Base-by-base conservation (phyloP, 2,329 filamentous ascomycete species). In the Teratosphaeria pseudoeucalypti region DNA sequence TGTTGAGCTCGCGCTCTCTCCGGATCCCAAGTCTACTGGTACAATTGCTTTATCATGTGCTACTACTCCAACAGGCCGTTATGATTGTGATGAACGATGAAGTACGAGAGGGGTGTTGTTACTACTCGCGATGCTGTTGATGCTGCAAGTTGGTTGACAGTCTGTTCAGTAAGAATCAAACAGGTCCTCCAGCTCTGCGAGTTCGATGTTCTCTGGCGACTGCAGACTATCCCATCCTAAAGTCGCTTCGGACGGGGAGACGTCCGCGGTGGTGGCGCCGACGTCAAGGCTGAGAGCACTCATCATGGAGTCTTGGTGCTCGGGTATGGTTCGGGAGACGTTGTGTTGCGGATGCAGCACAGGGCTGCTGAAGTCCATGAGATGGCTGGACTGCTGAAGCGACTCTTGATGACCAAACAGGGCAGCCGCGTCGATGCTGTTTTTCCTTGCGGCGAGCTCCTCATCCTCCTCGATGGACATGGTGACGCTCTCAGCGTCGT, bases 161-260 rank as follows among this genome's bases (percentile, higher is more conserved):
- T 23, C 23, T 23, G n/a, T 19, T 55, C 66, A 72, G 55, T 71
- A 73, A 37, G 66, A 86, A 70, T 89, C 86, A 68, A 96, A 83
- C 72, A 96, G 82, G 67, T 88, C 85, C 70, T 97, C 92, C 27
- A 97, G 85, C 78, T 99, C 94, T 54, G 96, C 90, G 55, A 97
- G 83, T 73, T 95, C 91, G 66, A 97, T 87, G 64, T 85, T 88
- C 77, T 97, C 94, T 1, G 92, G 91, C 71, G 86, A 90, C 71
- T 81, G 80, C 69, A 84, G 60, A 26, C 58, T 65, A 16, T 72
- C 71, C 70, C 69, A 72, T 2, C 61, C 63, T 62, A 75, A 63
- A 65, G 70, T 49, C 61, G 64, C 37, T 66, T 74, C 73, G 23
- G 63, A 60, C 6, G 68, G 54, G 3, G 47, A 57, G 26, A 63